Evolutionary conservation across 257 asterid species (phyloP), one percentile per base, ranked within the genome.

Genomic region (Petrea volubilis): DNA sequence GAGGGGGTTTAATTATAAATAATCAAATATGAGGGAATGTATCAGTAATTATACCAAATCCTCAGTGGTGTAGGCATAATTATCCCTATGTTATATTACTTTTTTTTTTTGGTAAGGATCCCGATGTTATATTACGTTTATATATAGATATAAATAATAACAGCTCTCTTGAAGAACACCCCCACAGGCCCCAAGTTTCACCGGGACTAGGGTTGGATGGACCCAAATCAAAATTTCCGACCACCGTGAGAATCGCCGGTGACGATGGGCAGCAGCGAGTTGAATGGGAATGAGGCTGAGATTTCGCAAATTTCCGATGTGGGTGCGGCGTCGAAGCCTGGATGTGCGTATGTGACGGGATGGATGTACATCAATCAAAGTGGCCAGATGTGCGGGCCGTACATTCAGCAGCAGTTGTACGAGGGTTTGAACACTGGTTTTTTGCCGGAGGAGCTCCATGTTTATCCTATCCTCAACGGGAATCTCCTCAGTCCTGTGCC

Each of bases 371-470:
- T 89, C 60, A 94, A 94, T 80, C 89, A 94, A 72, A 79, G 41
- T 44, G 93, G 95, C 41, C 90, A 86, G 80, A 89, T 94, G 96
- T 91, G 97, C 55, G 99, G 99, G 49, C 99, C 99, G 23, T 94
- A 94, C 78, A 89, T 92, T 53, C 88, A 89, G 69, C 88, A 89
- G 60, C 99, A 91, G 68, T 69, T 94, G 53, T 87, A 77, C 68
- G 97, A 91, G 77, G 99, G 99, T 38, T 74, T 94, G 41, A 60
- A 83, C 2, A 86, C 93, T 69, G 96, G 97, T 53, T 94, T 91
- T 75, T 74, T 94, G 80, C 99, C 99, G 0, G 87, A 78, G 46
- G 94, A 85, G 66, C 86, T 94, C 33, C 88, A 72, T 10, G 92
- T 94, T 12, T 94, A 91, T 80, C 99, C 99, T 4, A 72, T 94